Evolutionary conservation across 331 rosid species (phyloP).

Genomic region (Malus hybrid): DNA sequence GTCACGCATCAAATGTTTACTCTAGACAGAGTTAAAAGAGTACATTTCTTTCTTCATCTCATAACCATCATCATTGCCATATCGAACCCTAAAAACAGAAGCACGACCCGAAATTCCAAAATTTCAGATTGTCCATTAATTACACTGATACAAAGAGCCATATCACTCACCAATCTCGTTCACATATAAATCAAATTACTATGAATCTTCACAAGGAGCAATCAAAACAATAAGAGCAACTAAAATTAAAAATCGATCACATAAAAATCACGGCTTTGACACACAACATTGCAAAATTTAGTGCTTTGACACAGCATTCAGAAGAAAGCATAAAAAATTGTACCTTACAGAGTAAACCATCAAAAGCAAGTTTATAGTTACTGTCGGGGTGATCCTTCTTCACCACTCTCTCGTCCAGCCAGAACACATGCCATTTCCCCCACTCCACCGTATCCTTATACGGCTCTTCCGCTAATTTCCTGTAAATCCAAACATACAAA

Average conservation of each 20-base stretch:
- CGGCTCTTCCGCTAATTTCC: slow-evolving; percentile 70
- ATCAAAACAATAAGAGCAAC: background rate
- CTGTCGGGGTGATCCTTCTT: slow-evolving; percentile 79
- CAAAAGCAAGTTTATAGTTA: slow-evolving; percentile 81
- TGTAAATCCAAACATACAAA: slow-evolving; percentile 7
- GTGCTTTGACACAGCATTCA: background rate
- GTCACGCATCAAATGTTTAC: background rate
- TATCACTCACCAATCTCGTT: too few relatives aligned
- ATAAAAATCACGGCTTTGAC: background rate
- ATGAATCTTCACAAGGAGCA: background rate
- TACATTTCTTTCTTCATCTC: background rate
- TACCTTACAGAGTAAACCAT: slow-evolving; percentile 84
- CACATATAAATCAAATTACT: background rate
- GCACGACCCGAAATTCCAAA: background rate
- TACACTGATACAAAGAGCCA: too few relatives aligned
- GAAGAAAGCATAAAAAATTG: background rate
- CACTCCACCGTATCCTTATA: slow-evolving; percentile 65
- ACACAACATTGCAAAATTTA: background rate
- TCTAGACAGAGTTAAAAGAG: background rate
- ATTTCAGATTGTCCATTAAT: too few relatives aligned
- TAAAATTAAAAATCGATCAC: background rate
- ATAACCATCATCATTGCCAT: background rate
- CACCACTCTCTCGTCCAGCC: slow-evolving; percentile 91
- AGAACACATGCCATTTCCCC: slow-evolving; percentile 82
- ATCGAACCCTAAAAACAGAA: background rate